These are phyloP conservation scores for Colletotrichum sp. DNA, from an alignment of 2,329 filamentous ascomycete genomes.

Conservation along the genomic window DNA sequence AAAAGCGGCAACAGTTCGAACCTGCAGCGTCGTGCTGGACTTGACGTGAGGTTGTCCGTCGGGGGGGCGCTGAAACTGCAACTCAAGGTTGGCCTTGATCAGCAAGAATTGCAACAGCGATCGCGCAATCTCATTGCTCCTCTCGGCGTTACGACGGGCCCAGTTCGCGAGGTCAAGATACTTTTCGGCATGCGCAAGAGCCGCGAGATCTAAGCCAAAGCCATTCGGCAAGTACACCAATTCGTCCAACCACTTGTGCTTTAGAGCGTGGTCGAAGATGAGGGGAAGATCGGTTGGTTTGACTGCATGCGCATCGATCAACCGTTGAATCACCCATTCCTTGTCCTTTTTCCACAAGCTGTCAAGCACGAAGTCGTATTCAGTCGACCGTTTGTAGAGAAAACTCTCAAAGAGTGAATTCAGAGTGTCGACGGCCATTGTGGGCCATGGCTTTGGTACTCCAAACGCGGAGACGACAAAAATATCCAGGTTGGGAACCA, in stretches of 20 bases:
- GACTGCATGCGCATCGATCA: slow-evolving; percentile 80
- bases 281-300: slow-evolving; percentile 60
- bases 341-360: slow-evolving; percentile 92
- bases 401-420: slow-evolving; percentile 84
- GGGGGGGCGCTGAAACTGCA: slow-evolving; percentile 73
- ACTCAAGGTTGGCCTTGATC: slow-evolving; percentile 84
- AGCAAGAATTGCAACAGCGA: slow-evolving; percentile 81
- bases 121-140: slow-evolving; percentile 70
- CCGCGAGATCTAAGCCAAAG: slow-evolving; percentile 86
- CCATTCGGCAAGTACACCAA: slow-evolving; percentile 80
- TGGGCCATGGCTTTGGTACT: slow-evolving; percentile 78
- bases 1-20: slow-evolving; percentile 84
- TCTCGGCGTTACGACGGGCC: slow-evolving; percentile 74
- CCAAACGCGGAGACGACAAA: slow-evolving; percentile 81
- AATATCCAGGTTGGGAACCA: slow-evolving; percentile 76
- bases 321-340: slow-evolving; percentile 81
- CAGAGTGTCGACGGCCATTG: slow-evolving; percentile 76
- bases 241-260: slow-evolving; percentile 84
- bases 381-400: slow-evolving; percentile 76
- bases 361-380: slow-evolving; percentile 88
- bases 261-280: slow-evolving; percentile 69
- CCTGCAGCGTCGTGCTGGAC: slow-evolving; percentile 76
- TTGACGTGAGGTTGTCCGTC: slow-evolving; percentile 61
- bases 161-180: slow-evolving; percentile 83
- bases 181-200: slow-evolving; percentile 81